Evolutionary conservation across 148 eudicot genomes (phyloP), one percentile per base, ranked within the genome.

Genomic region (Chenopodium berlandieri): DNA sequence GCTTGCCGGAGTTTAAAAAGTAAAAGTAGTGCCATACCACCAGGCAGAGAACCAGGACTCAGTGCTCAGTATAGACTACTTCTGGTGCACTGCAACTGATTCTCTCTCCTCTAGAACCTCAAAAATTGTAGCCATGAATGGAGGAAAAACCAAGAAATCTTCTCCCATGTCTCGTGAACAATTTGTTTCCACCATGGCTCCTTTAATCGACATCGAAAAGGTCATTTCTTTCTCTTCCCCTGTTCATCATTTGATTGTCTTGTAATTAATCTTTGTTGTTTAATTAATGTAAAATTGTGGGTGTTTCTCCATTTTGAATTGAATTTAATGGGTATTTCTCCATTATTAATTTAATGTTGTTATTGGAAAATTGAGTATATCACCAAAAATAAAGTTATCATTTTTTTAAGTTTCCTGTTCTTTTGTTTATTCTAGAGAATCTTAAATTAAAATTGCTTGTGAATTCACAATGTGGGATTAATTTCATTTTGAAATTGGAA

Each of bases 131-230:
- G 30, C 17, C 79, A 90, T 89, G 91, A 88, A 88, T 46, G 88
- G 82, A 79, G 88, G 79, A 56, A 87, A 84, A 84, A 83, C 78
- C 80, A 89, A 76, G 76, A 91, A 81, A 46, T 58, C 81, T 32
- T 75, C 90, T 52, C 83, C 87, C 23, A 88, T 94, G 47, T 83
- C 96, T 32, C 86, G 90, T 30, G 85, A 92, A 60, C 94, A 92
- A 81, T 95, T 95, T 81, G 93, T 95, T 32, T 90, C 98, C 70
- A 90, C 82, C 47, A 92, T 92, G 93, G 79, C 88, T 56, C 97
- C 98, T 84, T 86, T 95, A 60, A 85, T 95, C 86, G 98, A 93
- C 83, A 70, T 95, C 88, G 97, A 95, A 86, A 95, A 95, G 93
- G 98, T 93, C 54, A 31, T 44, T 31, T 62, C 48, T 75, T 19